A percentile compares a stretch with the other conserved stretches of the same genome.
phyloP scores from a whole-genome alignment of 2,329 filamentous ascomycete genomes.

The Trichoderma koningiopsis region DNA sequence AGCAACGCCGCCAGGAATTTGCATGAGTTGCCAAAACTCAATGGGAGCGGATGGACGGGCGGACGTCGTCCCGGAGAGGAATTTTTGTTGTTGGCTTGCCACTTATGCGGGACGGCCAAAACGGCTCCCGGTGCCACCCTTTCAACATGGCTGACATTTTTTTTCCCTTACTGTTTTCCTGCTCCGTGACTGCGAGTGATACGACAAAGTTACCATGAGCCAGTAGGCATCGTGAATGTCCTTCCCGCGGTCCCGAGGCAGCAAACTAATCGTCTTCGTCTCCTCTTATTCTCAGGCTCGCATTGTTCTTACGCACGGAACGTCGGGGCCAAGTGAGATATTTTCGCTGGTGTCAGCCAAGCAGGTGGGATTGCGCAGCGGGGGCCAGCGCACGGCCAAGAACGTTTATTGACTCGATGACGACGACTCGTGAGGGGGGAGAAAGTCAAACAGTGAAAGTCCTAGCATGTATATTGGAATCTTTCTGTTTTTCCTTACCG shows the following conservation, averaged over 20 bases:
- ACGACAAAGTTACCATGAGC: background rate
- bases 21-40: background rate
- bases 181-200: slow-evolving; percentile 19
- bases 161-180: slow-evolving; percentile 27
- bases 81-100: slow-evolving; percentile 21
- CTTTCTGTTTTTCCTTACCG: background rate
- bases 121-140: background rate
- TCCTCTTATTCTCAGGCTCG: slow-evolving; percentile 16
- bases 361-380: slow-evolving; percentile 4
- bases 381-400: slow-evolving; percentile 4
- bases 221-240: background rate
- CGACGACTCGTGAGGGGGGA: slow-evolving; percentile 15
- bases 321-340: slow-evolving; percentile 18
- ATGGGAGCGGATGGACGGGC: background rate
- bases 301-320: slow-evolving; percentile 6
- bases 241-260: background rate
- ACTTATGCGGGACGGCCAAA: slow-evolving; percentile 1
- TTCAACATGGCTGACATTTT: slow-evolving; percentile 7
- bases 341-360: background rate
- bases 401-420: background rate
- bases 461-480: background rate
- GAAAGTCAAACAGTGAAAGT: background rate
- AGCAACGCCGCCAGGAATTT: background rate
- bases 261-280: background rate
- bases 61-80: slow-evolving; percentile 3